phyloP scores from a whole-genome alignment of 176 grass and related monocot genomes.

The Saccharum officinarum region DNA sequence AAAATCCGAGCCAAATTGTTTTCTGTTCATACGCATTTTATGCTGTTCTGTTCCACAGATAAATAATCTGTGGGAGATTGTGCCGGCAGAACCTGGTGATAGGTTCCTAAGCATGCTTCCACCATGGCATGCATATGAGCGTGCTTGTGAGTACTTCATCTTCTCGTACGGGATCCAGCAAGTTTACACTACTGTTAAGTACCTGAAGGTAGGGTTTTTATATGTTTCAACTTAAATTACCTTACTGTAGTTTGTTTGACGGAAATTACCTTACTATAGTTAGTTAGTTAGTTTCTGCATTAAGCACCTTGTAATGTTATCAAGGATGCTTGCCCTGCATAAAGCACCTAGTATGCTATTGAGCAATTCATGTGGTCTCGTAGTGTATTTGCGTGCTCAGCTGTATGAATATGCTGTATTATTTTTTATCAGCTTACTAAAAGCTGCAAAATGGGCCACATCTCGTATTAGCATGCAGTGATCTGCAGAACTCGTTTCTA shows the following conservation, averaged over 20 bases:
- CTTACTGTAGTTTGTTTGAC: background rate
- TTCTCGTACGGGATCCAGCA: slow-evolving; percentile 80
- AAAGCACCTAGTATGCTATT: background rate
- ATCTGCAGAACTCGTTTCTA: background rate
- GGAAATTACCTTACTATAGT: background rate
- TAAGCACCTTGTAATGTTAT: background rate
- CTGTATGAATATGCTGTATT: slow-evolving; percentile 1
- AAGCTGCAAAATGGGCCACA: slow-evolving; percentile 12
- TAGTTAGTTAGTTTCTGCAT: background rate
- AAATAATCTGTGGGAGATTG: slow-evolving; percentile 86
- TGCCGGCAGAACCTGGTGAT: slow-evolving; percentile 78
- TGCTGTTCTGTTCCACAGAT: slow-evolving; percentile 50
- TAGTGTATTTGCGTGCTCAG: background rate
- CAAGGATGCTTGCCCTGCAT: background rate
- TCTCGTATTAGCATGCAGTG: background rate
- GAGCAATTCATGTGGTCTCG: background rate
- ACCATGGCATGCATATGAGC: slow-evolving; percentile 96
- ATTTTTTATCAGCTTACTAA: slow-evolving; percentile 6
- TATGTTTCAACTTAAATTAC: slow-evolving; percentile 11
- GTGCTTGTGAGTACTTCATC: slow-evolving; percentile 86
- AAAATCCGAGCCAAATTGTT: background rate
- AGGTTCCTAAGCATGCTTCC: slow-evolving; percentile 97
- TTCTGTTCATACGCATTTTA: slow-evolving; percentile 23
- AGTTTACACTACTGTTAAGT: slow-evolving; percentile 93
- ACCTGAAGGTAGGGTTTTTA: slow-evolving; percentile 62